Evolutionary conservation across 2,329 filamentous ascomycete species (phyloP), one percentile per base, ranked within the genome.

Genomic region (Cryphonectria parasitica): DNA sequence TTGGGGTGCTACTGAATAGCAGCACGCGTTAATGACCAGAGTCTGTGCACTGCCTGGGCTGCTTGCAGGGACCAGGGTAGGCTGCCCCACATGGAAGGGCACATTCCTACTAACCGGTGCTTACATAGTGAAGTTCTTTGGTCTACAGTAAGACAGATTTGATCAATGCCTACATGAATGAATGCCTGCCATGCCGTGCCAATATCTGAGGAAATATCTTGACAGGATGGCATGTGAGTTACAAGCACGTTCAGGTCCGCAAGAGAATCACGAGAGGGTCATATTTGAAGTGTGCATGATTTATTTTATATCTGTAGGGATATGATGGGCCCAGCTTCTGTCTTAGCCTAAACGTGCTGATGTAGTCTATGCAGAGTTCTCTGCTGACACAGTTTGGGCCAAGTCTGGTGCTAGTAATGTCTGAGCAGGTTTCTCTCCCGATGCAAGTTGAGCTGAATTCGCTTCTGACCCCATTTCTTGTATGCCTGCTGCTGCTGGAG

Each of bases 41-140:
- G 61, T 41, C n/a, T 39, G 36, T 45, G 63, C 63, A 61, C 34
- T 36, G 25, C 43, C 39, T 25, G 43, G 41, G 36, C 22, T 22
- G 25, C 43, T 28, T 39, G 63, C 63, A 64, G 63, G 63, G 63
- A 64, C 31, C 63, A 64, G 43, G 62, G 41, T 49, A 49, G 31
- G 28, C 4, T 49, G 43, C 43, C 43, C 63, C 63, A 49, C 43
- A 52, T 41, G 22, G 15, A 62, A 64, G 61, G n/a, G 15, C 41
- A 19, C 61, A 43, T 22, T 13, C 22, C 34, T 19, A 17, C 36
- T 61, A 36, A 28, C 39, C 15, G 17, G 52, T 34, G 34, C 34
- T 6, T 56, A 56, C 1, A 17, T 28, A 15, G 52, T 56, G 13
- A 8, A n/a, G 36, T 39, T 39, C 43, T 45, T 6, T 8, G 19